Conservation (phyloP, 192 early-diverging fungal genomes). For the Mortierella antarctica region DNA sequence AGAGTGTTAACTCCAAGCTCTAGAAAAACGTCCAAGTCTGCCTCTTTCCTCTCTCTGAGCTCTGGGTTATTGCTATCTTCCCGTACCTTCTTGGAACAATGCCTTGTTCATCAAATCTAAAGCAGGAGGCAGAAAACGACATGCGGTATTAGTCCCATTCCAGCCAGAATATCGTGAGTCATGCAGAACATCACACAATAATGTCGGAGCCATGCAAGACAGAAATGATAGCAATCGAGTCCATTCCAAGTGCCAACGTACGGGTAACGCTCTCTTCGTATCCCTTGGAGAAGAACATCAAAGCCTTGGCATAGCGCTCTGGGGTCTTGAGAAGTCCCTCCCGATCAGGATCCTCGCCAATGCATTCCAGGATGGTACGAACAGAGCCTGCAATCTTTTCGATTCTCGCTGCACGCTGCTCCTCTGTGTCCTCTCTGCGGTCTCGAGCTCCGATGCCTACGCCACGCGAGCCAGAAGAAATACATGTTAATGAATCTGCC, state of each 20-base stretch:
- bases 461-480: not conserved
- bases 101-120: conserved; percentile 92
- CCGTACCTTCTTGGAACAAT: conserved; percentile 90
- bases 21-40: not conserved
- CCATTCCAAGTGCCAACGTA: conserved; percentile 24
- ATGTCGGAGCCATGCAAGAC: not conserved
- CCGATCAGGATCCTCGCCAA: conserved; percentile 95
- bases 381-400: conserved; percentile 88
- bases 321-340: conserved; percentile 97
- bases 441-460: conserved; percentile 82
- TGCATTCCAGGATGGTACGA: conserved; percentile 86
- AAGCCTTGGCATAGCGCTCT: conserved; percentile 94
- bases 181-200: not conserved
- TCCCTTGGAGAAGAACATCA: conserved; percentile 99
- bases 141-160: not conserved
- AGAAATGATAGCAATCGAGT: not conserved
- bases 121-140: not conserved
- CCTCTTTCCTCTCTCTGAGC: no score
- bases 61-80: not conserved
- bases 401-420: conserved; percentile 75
- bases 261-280: conserved; percentile 91
- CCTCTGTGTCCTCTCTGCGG: conserved; percentile 82
- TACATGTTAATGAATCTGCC: not conserved
- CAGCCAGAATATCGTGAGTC: not conserved
- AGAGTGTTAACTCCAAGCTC: not conserved